Conservation (phyloP, 495 filamentous ascomycete genomes). For the Tuber umbilicatum region DNA sequence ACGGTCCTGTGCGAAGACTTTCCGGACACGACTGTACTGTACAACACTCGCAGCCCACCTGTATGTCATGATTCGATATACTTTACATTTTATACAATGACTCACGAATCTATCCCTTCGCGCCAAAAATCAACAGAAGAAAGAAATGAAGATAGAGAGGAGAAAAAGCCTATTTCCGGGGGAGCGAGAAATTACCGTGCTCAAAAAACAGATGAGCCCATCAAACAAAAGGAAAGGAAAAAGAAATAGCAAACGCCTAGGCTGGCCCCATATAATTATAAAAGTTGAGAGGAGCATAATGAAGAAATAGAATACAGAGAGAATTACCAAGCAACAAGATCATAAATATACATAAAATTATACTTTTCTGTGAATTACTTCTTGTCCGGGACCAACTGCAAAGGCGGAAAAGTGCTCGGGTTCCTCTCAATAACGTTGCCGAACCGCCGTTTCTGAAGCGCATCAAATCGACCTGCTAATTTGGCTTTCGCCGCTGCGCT, state of each 20-base stretch:
- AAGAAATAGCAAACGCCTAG: not conserved
- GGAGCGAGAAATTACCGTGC: not conserved
- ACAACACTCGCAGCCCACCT: not conserved
- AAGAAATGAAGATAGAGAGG: not conserved
- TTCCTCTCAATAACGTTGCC: constrained; percentile 16
- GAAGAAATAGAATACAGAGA: not conserved
- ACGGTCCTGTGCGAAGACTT: too few species aligned
- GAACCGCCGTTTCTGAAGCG: constrained; percentile 10
- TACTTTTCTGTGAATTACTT: not conserved
- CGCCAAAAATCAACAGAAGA: not conserved
- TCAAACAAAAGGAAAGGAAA: not conserved
- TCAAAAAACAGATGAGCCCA: not conserved
- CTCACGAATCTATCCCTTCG: not conserved
- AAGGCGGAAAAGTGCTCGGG: constrained; percentile 20
- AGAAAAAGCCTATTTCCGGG: not conserved
- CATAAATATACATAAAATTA: not conserved
- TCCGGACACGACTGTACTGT: too few species aligned
- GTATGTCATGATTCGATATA: not conserved
- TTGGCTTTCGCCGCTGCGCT: constrained; percentile 20
- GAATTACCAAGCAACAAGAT: not conserved
- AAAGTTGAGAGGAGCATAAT: not conserved
- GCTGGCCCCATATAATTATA: constrained; percentile 1
- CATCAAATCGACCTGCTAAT: not conserved
- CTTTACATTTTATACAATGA: constrained; percentile 1
- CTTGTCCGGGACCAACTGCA: constrained; percentile 24